phyloP scores from a whole-genome alignment of 768 basidiomycete genomes.

The Russula brevipes region DNA sequence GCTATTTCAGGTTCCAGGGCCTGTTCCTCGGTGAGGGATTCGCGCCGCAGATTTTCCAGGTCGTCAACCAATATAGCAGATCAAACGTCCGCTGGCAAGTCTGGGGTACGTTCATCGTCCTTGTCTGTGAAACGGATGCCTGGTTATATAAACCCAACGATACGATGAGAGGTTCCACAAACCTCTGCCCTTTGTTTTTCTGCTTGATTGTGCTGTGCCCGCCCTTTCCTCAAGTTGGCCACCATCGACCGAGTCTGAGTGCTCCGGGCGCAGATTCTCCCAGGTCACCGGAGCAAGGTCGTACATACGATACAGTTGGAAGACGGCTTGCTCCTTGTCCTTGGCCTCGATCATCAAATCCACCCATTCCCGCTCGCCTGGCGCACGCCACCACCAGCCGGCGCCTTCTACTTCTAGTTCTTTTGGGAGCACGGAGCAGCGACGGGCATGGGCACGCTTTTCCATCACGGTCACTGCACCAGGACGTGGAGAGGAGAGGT shows the following conservation, averaged over 20 bases:
- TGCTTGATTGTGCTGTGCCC: neutral
- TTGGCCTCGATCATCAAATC: conserved; percentile 94
- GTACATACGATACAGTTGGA: conserved; percentile 79
- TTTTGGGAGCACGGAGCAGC: conserved; percentile 64
- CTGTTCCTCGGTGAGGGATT: neutral
- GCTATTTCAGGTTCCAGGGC: neutral
- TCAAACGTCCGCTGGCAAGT: neutral
- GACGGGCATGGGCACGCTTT: conserved; percentile 78
- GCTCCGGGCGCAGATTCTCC: conserved; percentile 36
- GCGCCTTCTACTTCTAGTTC: conserved; percentile 49
- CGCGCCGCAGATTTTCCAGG: neutral
- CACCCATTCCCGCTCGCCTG: conserved; percentile 25
- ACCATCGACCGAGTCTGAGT: neutral
- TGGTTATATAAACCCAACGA: neutral
- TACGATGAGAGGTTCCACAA: neutral
- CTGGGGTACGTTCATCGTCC: neutral
- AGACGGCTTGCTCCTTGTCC: conserved; percentile 90
- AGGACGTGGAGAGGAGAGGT: conserved; percentile 83
- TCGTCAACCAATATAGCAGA: neutral
- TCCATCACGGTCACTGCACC: conserved; percentile 84
- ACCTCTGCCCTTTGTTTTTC: conserved; percentile 7
- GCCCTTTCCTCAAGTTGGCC: neutral
- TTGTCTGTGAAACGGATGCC: neutral
- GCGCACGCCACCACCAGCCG: conserved; percentile 21
- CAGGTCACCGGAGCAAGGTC: conserved; percentile 58